Percentiles rank a stretch among this genome's conserved stretches.
Evolutionary conservation across 441 rosid species (phyloP).

Genomic region (Pelargonium myrrhifolium): DNA sequence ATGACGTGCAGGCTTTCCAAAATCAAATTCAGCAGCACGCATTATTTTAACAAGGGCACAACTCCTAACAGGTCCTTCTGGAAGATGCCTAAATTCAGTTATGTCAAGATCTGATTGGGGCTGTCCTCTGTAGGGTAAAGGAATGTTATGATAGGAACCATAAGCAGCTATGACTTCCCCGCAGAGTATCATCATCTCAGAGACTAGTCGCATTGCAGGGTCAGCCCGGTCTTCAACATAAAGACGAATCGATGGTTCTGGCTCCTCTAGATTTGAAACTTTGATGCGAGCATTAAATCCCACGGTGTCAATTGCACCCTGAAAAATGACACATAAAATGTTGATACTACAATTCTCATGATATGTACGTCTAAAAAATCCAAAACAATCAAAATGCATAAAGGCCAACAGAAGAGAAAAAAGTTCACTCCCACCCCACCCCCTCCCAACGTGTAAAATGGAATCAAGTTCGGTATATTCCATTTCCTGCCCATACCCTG

Average conservation of each 20-base stretch:
- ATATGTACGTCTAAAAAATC: background rate
- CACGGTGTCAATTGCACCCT: slow-evolving; percentile 89
- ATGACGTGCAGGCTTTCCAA: slow-evolving; percentile 77
- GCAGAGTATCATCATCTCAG: slow-evolving; percentile 98
- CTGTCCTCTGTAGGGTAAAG: slow-evolving; percentile 94
- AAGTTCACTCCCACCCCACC: background rate
- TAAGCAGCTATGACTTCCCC: slow-evolving; percentile 84
- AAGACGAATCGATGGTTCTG: slow-evolving; percentile 64
- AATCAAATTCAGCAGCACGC: slow-evolving; percentile 90
- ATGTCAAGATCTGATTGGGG: slow-evolving; percentile 79
- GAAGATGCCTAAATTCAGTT: slow-evolving; percentile 78
- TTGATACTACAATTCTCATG: background rate
- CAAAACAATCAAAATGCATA: background rate
- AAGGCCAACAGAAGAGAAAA: background rate
- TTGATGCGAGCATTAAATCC: slow-evolving; percentile 76
- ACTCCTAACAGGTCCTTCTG: slow-evolving; percentile 91
- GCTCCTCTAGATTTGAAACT: slow-evolving; percentile 80
- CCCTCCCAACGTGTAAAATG: background rate
- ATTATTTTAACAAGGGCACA: slow-evolving; percentile 60
- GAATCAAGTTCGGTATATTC: too few relatives aligned
- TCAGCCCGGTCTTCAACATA: slow-evolving; percentile 89
- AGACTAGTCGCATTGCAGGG: slow-evolving; percentile 84
- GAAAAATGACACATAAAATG: slow-evolving; percentile 17
- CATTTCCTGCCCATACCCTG: too few relatives aligned
- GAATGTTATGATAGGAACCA: slow-evolving; percentile 63